These are phyloP conservation scores for Sonneratia alba DNA, from an alignment of 345 rosid species.

Conservation along the genomic window DNA sequence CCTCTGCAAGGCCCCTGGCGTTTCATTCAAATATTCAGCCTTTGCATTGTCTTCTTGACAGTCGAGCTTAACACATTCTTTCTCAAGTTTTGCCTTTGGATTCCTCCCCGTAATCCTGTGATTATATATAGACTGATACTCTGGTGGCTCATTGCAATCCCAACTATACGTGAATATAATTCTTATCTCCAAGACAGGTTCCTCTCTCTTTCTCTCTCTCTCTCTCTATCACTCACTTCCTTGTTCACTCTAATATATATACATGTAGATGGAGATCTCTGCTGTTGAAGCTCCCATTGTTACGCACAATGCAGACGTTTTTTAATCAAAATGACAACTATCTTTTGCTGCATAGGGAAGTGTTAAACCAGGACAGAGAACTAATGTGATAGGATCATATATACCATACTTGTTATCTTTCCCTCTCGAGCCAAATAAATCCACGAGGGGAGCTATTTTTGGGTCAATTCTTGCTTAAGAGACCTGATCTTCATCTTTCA, in stretches of 20 bases:
- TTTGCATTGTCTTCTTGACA: constrained; percentile 72
- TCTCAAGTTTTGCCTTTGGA: constrained; percentile 94
- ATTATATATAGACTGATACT: constrained; percentile 79
- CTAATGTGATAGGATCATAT: no score
- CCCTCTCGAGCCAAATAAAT: background rate
- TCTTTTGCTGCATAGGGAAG: no score
- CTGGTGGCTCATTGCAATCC: constrained; percentile 98
- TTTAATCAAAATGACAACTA: no score
- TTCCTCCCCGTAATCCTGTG: constrained; percentile 92
- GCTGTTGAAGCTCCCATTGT: no score
- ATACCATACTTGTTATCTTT: no score
- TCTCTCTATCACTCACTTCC: no score
- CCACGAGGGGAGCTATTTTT: background rate
- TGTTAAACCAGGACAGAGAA: no score
- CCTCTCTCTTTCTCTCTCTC: background rate
- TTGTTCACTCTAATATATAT: no score
- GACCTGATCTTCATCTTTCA: constrained; percentile 12
- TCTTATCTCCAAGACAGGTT: constrained; percentile 94
- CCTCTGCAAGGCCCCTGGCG: constrained; percentile 98
- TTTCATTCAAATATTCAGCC: constrained; percentile 85
- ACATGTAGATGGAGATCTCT: no score
- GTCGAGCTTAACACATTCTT: constrained; percentile 97
- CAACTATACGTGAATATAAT: constrained; percentile 92
- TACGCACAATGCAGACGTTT: no score
- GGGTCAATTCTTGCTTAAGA: background rate